Evolutionary conservation across 2,329 filamentous ascomycete species (phyloP), one percentile per base, ranked within the genome.

Genomic region (Erysiphe neolycopersici): DNA sequence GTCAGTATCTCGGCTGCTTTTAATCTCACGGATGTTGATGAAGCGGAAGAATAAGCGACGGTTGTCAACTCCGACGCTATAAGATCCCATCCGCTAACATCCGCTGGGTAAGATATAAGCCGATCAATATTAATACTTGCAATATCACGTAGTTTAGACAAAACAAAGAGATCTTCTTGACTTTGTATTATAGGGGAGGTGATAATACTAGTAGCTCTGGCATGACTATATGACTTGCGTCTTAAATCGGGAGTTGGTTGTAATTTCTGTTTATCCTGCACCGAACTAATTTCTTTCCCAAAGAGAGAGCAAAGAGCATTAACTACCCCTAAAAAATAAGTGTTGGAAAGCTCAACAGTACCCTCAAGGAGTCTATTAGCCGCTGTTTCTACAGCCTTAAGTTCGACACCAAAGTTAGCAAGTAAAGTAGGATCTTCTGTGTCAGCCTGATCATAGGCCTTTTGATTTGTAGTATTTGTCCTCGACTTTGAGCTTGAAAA

Each of bases 331-430:
- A 78, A 63, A 52, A 95, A 95, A 0, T 83, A 67, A 14, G 74
- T 67, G 49, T 87, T 84, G 0, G 84, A 82, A 53, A 92, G 95
- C 51, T 94, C 85, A 14, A 79, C 67, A 0, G 85, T 95, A 59
- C 84, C 93, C 56, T 95, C 89, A 46, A 95, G 76, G 16, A 98
- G 65, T 48, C 89, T 74, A 1, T 75, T 74, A 1, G 84, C 83
- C 2, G 89, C 89, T 6, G 79, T 77, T 58, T 94, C 82, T 0
- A 95, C 87, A 30, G 89, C 82, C 47, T 79, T 72, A 26, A 93
- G 79, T 56, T 98, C 89, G 0, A 71, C 66, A 33, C 72, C 73
- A 52, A 95, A 76, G 51, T 81, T 83, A 10, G 67, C 66, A 50
- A 73, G 68, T 45, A 71, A 60, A 17, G 38, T 54, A 29, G 43